These are phyloP conservation scores for Tetrahymena thermophila DNA, from an alignment of 73 alveolate genomes.

Conservation along the genomic window DNA sequence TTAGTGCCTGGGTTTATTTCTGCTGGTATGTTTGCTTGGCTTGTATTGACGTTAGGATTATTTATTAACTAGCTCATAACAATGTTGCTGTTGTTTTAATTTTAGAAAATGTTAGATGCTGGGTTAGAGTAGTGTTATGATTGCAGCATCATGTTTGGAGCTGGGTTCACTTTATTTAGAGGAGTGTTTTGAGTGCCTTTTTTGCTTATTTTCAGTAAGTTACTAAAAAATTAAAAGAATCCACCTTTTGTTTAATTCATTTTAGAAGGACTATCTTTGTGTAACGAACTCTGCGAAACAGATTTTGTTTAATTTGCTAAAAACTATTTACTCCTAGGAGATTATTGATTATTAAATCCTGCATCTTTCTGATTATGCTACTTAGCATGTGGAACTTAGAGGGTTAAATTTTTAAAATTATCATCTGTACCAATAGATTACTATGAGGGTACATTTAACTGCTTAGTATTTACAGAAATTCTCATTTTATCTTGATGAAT, in stretches of 20 bases:
- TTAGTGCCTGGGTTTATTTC: not conserved
- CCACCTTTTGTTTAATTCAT: not conserved
- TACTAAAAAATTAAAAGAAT: not conserved
- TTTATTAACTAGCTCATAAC: not conserved
- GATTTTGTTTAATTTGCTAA: not conserved
- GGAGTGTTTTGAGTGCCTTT: not conserved
- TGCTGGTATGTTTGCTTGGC: not conserved
- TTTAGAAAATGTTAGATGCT: not conserved
- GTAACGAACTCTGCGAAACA: not conserved
- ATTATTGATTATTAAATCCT: too few relatives aligned
- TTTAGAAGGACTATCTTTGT: not conserved
- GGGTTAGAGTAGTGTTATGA: not conserved
- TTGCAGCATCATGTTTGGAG: not conserved
- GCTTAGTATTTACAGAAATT: not conserved
- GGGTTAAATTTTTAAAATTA: not conserved
- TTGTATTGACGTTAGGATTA: not conserved
- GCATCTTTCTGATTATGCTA: not conserved
- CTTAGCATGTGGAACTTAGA: not conserved
- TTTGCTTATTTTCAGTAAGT: not conserved
- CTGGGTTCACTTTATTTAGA: not conserved
- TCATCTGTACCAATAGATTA: not conserved
- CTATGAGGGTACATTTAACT: not conserved
- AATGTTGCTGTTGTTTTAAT: not conserved
- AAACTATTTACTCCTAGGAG: not conserved
- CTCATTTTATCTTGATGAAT: not conserved